Percentiles rank a stretch among this genome's conserved stretches.
These are phyloP conservation scores for Nitzschia putrida DNA, from an alignment of 108 stramenopile genomes.

Conservation along the genomic window DNA sequence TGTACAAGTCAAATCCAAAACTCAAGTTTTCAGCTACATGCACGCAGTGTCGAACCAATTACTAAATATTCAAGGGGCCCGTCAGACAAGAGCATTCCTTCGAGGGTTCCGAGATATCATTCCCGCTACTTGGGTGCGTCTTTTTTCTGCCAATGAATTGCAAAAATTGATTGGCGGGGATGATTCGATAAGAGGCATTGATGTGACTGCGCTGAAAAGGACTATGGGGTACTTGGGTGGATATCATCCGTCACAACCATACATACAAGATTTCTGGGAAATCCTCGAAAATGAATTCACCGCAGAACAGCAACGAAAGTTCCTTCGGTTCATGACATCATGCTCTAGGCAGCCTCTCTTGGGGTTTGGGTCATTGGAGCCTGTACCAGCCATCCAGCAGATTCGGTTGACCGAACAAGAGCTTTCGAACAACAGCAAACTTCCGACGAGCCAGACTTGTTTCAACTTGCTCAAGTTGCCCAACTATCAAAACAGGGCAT, in stretches of 20 bases:
- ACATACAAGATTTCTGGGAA: slow-evolving; percentile 85
- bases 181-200: slow-evolving; percentile 85
- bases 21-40: slow-evolving; percentile 91
- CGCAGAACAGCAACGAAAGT: slow-evolving; percentile 84
- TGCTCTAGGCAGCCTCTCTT: slow-evolving; percentile 94
- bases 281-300: slow-evolving; percentile 80
- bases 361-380: slow-evolving; percentile 88
- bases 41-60: slow-evolving; percentile 89
- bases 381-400: slow-evolving; percentile 90
- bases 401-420: slow-evolving; percentile 73
- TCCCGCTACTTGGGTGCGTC: slow-evolving; percentile 90
- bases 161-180: slow-evolving; percentile 96
- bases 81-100: slow-evolving; percentile 90
- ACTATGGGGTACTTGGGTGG: slow-evolving; percentile 89
- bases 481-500: slow-evolving; percentile 79
- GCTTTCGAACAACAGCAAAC: slow-evolving; percentile 61
- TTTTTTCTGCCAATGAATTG: slow-evolving; percentile 93
- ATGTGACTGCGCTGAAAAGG: slow-evolving; percentile 80
- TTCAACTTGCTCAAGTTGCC: slow-evolving; percentile 98
- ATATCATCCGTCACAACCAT: slow-evolving; percentile 93
- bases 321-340: slow-evolving; percentile 94
- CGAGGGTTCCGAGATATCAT: slow-evolving; percentile 94
- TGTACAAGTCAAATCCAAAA: slow-evolving; percentile 77
- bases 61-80: slow-evolving; percentile 83
- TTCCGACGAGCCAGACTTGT: slow-evolving; percentile 93